phyloP scores from a whole-genome alignment of 345 rosid species.

The Acer yangbiense region DNA sequence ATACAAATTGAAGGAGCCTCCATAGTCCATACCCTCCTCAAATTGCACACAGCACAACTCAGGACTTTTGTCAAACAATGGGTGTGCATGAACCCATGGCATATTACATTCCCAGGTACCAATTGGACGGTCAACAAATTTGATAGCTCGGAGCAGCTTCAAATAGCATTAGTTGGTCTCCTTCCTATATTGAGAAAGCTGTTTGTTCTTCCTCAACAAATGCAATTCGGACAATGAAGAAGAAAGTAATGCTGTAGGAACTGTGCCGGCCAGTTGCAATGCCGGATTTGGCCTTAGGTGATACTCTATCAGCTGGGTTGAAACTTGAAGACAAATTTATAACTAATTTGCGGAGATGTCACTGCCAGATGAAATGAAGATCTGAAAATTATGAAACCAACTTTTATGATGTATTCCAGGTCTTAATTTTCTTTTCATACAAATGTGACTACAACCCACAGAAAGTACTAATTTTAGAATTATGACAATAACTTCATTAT shows the following conservation, averaged over 20 bases:
- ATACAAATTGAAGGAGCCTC: too few relatives aligned
- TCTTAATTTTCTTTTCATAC: neutral
- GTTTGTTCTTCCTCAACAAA: constrained; percentile 51
- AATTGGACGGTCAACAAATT: constrained; percentile 69
- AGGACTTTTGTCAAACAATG: too few relatives aligned
- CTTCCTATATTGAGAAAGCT: constrained; percentile 81
- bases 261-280: too few relatives aligned
- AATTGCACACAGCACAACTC: too few relatives aligned
- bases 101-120: constrained; percentile 77
- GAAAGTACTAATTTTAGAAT: neutral
- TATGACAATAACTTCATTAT: neutral
- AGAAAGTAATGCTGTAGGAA: neutral
- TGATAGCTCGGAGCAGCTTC: constrained; percentile 94
- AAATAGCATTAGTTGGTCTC: constrained; percentile 65
- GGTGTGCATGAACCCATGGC: too few relatives aligned
- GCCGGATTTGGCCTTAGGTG: too few relatives aligned
- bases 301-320: too few relatives aligned
- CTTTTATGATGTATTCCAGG: neutral
- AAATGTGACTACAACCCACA: neutral
- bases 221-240: constrained; percentile 72
- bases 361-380: constrained; percentile 42
- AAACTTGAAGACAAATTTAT: too few relatives aligned
- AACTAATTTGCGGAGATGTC: constrained; percentile 49
- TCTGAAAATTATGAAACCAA: constrained; percentile 3
- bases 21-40: too few relatives aligned